A percentile compares a stretch with the other conserved stretches of the same genome.
Evolutionary conservation across 345 rosid genomes (phyloP).

Genomic region (Arabis alpina): DNA sequence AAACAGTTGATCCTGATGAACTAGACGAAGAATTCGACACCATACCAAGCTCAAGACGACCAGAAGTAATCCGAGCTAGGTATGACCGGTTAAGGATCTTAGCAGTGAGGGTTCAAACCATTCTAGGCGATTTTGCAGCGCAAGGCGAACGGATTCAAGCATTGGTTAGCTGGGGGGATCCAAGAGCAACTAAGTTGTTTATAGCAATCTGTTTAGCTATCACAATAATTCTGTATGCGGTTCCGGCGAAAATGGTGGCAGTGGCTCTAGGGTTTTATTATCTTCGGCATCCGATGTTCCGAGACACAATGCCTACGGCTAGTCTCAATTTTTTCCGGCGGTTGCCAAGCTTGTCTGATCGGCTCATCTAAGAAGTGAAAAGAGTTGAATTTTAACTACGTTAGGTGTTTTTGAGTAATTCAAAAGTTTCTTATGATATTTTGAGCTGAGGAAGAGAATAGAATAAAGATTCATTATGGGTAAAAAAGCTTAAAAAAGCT

Average conservation of each 20-base stretch:
- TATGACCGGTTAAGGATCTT: constrained; percentile 84
- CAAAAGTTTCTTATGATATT: constrained; percentile 14
- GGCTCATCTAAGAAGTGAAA: constrained; percentile 57
- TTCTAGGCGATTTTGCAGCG: constrained; percentile 92
- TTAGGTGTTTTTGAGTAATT: constrained; percentile 36
- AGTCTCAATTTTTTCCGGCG: constrained; percentile 92
- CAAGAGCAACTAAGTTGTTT: constrained; percentile 89
- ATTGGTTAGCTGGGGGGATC: constrained; percentile 97
- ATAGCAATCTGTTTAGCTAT: constrained; percentile 78
- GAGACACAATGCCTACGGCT: constrained; percentile 90
- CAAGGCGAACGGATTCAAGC: constrained; percentile 95
- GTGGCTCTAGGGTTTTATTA: constrained; percentile 96
- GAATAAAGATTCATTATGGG: constrained; percentile 33
- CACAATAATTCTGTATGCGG: constrained; percentile 65
- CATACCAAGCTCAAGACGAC: constrained; percentile 78
- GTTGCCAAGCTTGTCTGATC: constrained; percentile 88
- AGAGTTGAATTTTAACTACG: constrained; percentile 15
- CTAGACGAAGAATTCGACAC: constrained; percentile 94
- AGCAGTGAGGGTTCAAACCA: constrained; percentile 88
- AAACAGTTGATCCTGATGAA: constrained; percentile 81
- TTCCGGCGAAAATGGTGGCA: constrained; percentile 96
- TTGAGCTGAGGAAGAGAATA: constrained; percentile 29
- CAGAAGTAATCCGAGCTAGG: constrained; percentile 69
- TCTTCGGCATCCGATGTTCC: constrained; percentile 93
- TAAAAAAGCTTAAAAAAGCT: constrained; percentile 7